Evolutionary conservation across 495 filamentous ascomycete species (phyloP).

Genomic region (Aspergillus conjunctus): DNA sequence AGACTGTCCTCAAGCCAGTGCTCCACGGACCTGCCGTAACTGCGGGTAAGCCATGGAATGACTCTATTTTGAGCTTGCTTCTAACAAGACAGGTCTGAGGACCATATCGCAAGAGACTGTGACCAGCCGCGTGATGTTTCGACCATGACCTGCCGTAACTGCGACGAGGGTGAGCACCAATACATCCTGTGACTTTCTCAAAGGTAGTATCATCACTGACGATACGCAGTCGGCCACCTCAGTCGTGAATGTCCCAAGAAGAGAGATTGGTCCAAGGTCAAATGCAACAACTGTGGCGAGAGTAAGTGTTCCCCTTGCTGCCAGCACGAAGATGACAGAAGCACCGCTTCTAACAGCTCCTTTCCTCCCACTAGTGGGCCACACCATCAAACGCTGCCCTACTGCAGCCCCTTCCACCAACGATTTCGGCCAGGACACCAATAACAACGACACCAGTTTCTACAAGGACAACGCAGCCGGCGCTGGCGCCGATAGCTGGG

Average conservation of each 20-base stretch:
- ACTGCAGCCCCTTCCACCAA: slow-evolving; percentile 15
- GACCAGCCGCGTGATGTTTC: slow-evolving; percentile 52
- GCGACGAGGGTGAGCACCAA: slow-evolving; percentile 52
- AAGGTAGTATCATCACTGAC: neutral
- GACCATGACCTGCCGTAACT: slow-evolving; percentile 67
- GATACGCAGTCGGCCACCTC: slow-evolving; percentile 61
- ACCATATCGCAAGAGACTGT: slow-evolving; percentile 60
- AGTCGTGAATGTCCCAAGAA: slow-evolving; percentile 75
- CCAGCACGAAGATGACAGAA: neutral
- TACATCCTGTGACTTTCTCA: neutral
- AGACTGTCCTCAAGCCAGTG: slow-evolving; percentile 69
- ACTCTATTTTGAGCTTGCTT: neutral
- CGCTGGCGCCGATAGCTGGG: slow-evolving; percentile 14
- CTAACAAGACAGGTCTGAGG: slow-evolving; percentile 42
- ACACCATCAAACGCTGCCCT: slow-evolving; percentile 64
- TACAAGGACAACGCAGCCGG: slow-evolving; percentile 1
- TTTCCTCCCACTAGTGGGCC: slow-evolving; percentile 56
- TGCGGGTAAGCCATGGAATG: slow-evolving; percentile 52
- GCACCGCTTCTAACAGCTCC: neutral
- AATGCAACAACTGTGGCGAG: slow-evolving; percentile 75
- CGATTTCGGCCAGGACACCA: slow-evolving; percentile 1
- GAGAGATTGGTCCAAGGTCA: slow-evolving; percentile 71
- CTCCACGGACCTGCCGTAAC: slow-evolving; percentile 61
- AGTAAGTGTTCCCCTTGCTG: slow-evolving; percentile 43
- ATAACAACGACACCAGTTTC: slow-evolving; percentile 8